Evolutionary conservation across 129 eudicot species (phyloP).

Genomic region (Lactuca sativa): DNA sequence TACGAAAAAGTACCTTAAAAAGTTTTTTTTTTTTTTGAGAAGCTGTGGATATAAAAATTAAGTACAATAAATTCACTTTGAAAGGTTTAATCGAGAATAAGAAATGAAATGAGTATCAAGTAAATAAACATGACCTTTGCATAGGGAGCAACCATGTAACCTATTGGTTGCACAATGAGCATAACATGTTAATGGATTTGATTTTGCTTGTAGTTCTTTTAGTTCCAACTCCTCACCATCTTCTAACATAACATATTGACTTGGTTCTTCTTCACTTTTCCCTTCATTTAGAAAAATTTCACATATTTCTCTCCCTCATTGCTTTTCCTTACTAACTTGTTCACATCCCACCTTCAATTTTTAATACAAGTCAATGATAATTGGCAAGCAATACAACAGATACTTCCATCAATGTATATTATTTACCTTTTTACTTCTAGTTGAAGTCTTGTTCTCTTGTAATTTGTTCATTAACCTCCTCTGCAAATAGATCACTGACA

Average conservation of each 20-base stretch:
- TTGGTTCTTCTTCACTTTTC: slow-evolving; percentile 39
- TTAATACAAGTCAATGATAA: slow-evolving; percentile 7
- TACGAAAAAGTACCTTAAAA: slow-evolving; percentile 31
- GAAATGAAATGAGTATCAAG: too few species aligned
- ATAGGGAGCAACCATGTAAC: too few species aligned
- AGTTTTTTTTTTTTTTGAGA: too few species aligned
- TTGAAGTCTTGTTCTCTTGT: slow-evolving; percentile 54
- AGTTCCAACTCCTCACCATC: slow-evolving; percentile 90
- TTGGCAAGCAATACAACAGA: slow-evolving; percentile 3
- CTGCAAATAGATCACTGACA: slow-evolving; percentile 39
- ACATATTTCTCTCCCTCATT: slow-evolving; percentile 51
- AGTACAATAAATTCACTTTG: too few species aligned
- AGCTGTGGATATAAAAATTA: too few species aligned
- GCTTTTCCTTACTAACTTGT: slow-evolving; percentile 43
- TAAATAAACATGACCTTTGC: too few species aligned
- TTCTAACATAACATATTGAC: slow-evolving; percentile 40
- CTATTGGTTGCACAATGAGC: too few species aligned
- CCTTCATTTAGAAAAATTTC: slow-evolving; percentile 55
- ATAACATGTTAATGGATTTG: too few species aligned
- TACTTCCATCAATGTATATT: neutral
- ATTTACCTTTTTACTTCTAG: slow-evolving; percentile 53
- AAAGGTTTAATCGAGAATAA: too few species aligned
- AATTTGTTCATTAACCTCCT: slow-evolving; percentile 46
- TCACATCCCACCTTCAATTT: slow-evolving; percentile 48
- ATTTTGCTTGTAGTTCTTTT: too few species aligned